Conservation (phyloP, 2,329 filamentous ascomycete species). For the Knufia fluminis region DNA sequence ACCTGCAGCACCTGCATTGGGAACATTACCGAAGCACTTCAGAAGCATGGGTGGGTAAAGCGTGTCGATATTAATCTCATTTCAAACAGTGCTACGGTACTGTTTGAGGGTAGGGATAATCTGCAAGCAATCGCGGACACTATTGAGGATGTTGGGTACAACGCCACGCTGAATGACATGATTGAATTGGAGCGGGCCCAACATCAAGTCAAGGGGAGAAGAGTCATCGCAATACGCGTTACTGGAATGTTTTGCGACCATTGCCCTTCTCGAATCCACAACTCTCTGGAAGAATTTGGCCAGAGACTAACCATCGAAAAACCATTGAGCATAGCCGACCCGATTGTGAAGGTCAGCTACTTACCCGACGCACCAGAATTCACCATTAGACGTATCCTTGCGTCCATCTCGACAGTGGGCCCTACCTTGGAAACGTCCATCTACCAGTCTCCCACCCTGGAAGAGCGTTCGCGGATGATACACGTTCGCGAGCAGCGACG, state of each 20-base stretch:
- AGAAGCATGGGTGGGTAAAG: slow-evolving; percentile 49
- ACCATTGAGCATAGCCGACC: slow-evolving; percentile 44
- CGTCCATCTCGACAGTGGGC: slow-evolving; percentile 57
- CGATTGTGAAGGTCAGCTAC: slow-evolving; percentile 64
- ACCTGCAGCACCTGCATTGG: slow-evolving; percentile 62
- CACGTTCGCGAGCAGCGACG: slow-evolving; percentile 59
- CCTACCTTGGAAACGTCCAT: slow-evolving; percentile 57
- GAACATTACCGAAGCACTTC: slow-evolving; percentile 51
- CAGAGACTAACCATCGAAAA: slow-evolving; percentile 45
- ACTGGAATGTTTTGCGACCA: slow-evolving; percentile 67
- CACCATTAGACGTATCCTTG: slow-evolving; percentile 66
- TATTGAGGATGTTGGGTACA: slow-evolving; percentile 43
- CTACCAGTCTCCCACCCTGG: slow-evolving; percentile 70
- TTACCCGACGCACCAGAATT: slow-evolving; percentile 56
- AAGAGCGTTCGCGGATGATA: slow-evolving; percentile 68
- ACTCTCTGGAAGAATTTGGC: slow-evolving; percentile 23
- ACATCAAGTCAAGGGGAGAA: slow-evolving; percentile 8
- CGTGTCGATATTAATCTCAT: slow-evolving; percentile 55
- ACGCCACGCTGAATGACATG: slow-evolving; percentile 34
- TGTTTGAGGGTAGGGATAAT: slow-evolving; percentile 35
- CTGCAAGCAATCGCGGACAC: slow-evolving; percentile 34
- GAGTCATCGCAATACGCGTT: slow-evolving; percentile 56
- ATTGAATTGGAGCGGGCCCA: neutral
- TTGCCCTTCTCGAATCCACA: slow-evolving; percentile 46
- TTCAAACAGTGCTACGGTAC: slow-evolving; percentile 56